These are phyloP conservation scores for Phytomonas francai DNA, from an alignment of 208 protist species.

Conservation along the genomic window DNA sequence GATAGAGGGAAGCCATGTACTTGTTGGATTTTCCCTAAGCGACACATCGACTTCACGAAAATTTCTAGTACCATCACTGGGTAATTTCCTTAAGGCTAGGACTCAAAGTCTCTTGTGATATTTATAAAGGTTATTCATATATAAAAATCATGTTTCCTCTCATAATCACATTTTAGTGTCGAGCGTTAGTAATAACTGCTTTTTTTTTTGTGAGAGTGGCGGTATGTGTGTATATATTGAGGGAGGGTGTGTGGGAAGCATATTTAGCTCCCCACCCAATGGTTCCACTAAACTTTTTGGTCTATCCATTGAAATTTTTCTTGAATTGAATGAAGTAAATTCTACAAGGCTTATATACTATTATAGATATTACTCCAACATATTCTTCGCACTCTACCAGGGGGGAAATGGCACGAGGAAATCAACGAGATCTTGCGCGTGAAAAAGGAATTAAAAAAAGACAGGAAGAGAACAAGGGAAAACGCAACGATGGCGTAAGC, in stretches of 20 bases:
- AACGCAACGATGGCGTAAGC: constrained; percentile 59
- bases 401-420: constrained; percentile 73
- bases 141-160: not conserved
- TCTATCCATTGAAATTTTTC: constrained; percentile 1
- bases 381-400: not conserved
- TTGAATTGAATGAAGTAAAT: not conserved
- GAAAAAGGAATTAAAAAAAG: constrained; percentile 85
- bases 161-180: not conserved
- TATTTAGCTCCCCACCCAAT: too few relatives aligned
- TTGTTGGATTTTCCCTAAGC: constrained; percentile 49
- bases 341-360: not conserved
- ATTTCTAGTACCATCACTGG: constrained; percentile 47
- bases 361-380: not conserved
- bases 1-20: constrained; percentile 16
- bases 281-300: not conserved
- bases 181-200: not conserved
- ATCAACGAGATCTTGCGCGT: constrained; percentile 85
- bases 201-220: not conserved
- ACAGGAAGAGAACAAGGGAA: constrained; percentile 62
- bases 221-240: too few relatives aligned
- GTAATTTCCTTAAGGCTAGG: constrained; percentile 27
- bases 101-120: not conserved
- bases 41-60: constrained; percentile 75
- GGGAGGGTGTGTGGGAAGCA: too few relatives aligned
- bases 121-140: not conserved